Base-by-base conservation (phyloP, 192 early-diverging fungal species). In the Geranomyces michiganensis region DNA sequence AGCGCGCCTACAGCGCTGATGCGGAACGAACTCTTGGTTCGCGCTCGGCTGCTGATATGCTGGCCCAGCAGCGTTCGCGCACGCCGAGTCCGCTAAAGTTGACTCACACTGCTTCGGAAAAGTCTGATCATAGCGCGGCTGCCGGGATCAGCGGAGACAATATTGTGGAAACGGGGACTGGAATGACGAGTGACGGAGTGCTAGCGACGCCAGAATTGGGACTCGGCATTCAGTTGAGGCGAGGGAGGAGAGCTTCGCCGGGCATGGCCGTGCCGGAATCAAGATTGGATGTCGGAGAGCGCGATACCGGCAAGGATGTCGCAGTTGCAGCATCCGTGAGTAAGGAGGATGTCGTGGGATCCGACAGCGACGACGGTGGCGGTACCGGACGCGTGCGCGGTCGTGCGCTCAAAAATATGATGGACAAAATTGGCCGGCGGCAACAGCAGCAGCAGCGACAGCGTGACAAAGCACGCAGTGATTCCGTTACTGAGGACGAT, bases 381-480 rank as follows among this genome's bases (percentile, higher is more conserved):
- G 36, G 36, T 10, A 41, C 36, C 36, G 0, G 17, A 0, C 66
- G 66, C 6, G 33, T 24, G 17, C 15, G 49, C n/a, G 66, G 24
- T 7, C 66, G 49, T 5, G 17, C 48, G 24, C 24, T 68, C 7
- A 68, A 68, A 33, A 26, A 27, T 26, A 68, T 68, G 66, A 68
- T 68, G 49, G 47, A 30, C 30, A 68, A 49, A 19, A 68, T 68
- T 36, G 66, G 66, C 8, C 66, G 47, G 0, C 64, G 64, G 17
- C 24, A 62, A n/a, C 19, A 62, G 19, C 5, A 29, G 26, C 27
- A 62, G 9, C n/a, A 26, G 2, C 29, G 30, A 14, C 53, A 21
- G 53, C 27, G 59, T 5, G 64, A 44, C n/a, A 26, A 65, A 5
- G 26, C 9, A 43, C 32, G 41, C 0, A 65, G 22, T 19, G 64